These are phyloP conservation scores for Microbotryum saponariae DNA, from an alignment of 1,284 basidiomycete species.

Conservation along the genomic window DNA sequence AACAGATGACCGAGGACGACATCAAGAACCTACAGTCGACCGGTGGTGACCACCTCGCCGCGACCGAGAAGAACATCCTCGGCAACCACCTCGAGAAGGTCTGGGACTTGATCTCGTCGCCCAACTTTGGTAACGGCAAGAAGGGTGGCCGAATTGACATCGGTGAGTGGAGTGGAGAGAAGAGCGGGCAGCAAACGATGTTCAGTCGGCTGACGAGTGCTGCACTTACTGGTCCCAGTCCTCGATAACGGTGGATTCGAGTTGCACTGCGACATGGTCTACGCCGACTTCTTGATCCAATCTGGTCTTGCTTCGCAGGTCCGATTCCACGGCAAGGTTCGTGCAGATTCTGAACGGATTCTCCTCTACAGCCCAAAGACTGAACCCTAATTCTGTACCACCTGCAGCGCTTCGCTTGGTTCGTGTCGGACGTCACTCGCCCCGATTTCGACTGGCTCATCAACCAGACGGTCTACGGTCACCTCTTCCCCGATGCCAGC, in stretches of 20 bases:
- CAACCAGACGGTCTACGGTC: slow-evolving; percentile 55
- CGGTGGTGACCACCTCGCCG: slow-evolving; percentile 87
- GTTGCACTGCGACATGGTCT: slow-evolving; percentile 92
- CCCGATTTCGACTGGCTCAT: slow-evolving; percentile 88
- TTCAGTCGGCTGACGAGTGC: neutral
- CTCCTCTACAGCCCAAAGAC: neutral
- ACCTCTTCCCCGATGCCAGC: slow-evolving; percentile 71
- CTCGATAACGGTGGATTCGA: slow-evolving; percentile 60
- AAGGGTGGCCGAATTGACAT: slow-evolving; percentile 82
- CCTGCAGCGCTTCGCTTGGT: slow-evolving; percentile 65
- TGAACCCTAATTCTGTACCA: neutral
- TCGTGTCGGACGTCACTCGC: slow-evolving; percentile 92
- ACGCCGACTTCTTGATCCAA: slow-evolving; percentile 77
- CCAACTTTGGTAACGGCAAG: slow-evolving; percentile 43
- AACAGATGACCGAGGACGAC: slow-evolving; percentile 87
- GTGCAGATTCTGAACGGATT: slow-evolving; percentile 3
- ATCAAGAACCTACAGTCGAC: slow-evolving; percentile 97
- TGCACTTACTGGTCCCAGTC: neutral
- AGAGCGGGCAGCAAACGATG: slow-evolving; percentile 14
- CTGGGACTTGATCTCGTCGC: slow-evolving; percentile 62
- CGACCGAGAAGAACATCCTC: slow-evolving; percentile 88
- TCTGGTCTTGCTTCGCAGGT: slow-evolving; percentile 77
- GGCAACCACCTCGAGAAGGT: slow-evolving; percentile 72
- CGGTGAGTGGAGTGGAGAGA: slow-evolving; percentile 30
- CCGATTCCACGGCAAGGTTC: slow-evolving; percentile 79